Evolutionary conservation across 2,329 filamentous ascomycete genomes (phyloP), one percentile per base, ranked within the genome.

Genomic region (Alternaria infectoria): DNA sequence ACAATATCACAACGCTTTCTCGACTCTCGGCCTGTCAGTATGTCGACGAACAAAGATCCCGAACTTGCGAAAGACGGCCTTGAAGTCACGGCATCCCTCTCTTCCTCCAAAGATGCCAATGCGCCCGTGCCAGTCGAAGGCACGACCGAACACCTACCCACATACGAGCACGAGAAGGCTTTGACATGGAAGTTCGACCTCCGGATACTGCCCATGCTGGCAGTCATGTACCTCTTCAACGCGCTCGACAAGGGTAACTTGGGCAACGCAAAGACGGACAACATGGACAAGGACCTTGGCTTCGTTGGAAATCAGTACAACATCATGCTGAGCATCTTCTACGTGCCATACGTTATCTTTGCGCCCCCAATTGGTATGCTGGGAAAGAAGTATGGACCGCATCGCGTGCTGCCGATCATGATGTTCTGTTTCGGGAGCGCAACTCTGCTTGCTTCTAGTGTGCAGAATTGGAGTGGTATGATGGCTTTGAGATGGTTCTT

Each of bases 261-360:
- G 7, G 76, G 81, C 7, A 83, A 83, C 63, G 82, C 82, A 49
- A 82, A 83, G 66, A 84, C 82, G 0, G 81, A 80, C 45, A 76
- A 77, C 12, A 75, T 84, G 65, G 81, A 84, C 57, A 81, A 80
- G 23, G 86, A 89, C 69, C 80, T 92, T 19, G 76, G 86, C 30
- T 89, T 93, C 79, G 84, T 84, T 46, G 77, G 80, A 1, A 85
- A 88, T 66, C 85, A 92, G 74, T 92, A 93, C 80, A 92, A 92
- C 74, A 84, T 88, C 26, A 85, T 92, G 51, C 79, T 93, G 36
- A 55, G 69, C 51, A 88, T 93, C 67, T 93, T 93, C 83, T 93
- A 91, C 78, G 83, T 93, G 7, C 91, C 91, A 0, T 93, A 91
- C 74, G 90, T 92, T 36, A 74, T 93, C 4, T 90, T 89, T 57